Base-by-base conservation (phyloP, 768 basidiomycete species). In the Boletus rufocinnamomeus region DNA sequence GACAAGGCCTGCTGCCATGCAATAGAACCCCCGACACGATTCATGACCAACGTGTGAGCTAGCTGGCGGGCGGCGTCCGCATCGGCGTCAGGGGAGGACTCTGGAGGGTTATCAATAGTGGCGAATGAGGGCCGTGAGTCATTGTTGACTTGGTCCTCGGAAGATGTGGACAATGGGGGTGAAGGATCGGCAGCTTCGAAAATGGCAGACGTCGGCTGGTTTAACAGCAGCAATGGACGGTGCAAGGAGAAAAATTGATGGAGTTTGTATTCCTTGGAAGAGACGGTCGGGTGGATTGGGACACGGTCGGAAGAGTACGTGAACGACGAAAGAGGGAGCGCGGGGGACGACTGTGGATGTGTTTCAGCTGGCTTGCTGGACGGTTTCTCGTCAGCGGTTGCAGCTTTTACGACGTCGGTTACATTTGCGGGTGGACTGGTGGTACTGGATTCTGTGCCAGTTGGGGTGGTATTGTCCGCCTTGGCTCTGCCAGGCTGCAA, bases 191-290 rank as follows among this genome's bases (percentile, higher is more conserved):
- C 40, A 14, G 76, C 61, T 41, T 80, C 79, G 58, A 82, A 81
- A 56, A 91, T 77, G 56, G 85, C 74, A 10, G 83, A 76, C 0
- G 84, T 64, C 0, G 90, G 85, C 60, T 86, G 82, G 30, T 81
- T 75, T 44, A 93, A 78, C 38, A 89, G 82, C 23, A 93, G 82
- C 2, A 93, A 78, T 1, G 91, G 91, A 14, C 91, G 83, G 66
- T 93, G 86, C 34, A 91, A 76, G 3, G 91, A 84, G 75, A 94
- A 93, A 74, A 94, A 93, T 54, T 89, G 88, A 69, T 93, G 90
- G 13, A 92, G 80, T 67, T 86, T 88, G 73, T 89, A 85, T 63
- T 89, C 89, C 61, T 86, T 84, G 13, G 86, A 69, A 54, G 79
- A 83, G 55, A 92, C 65, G 27, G 80, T 63, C 1, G 86, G 87